Base-by-base conservation (phyloP, 2,329 filamentous ascomycete species). In the Scedosporium boydii region DNA sequence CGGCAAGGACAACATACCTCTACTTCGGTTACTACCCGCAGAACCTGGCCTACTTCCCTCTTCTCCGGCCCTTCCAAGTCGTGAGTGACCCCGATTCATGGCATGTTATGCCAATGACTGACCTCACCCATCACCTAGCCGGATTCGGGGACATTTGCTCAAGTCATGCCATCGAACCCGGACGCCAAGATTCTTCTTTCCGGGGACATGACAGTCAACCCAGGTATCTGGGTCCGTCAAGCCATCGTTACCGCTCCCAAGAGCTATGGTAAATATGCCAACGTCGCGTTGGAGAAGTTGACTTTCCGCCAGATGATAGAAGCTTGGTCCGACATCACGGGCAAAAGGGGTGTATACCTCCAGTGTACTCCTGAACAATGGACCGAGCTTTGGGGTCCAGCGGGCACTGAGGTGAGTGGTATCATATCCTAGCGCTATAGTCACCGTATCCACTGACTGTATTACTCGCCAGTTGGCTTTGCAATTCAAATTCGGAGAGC, bases 1-100 rank as follows among this genome's bases (percentile, higher is more conserved):
- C 71, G 1, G 59, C 60, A 9, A 78, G 77, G 67, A 78, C 76
- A 0, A 78, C 76, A 0, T 77, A 76, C 58, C 62, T 78, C 4
- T 76, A 72, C 71, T 61, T 74, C 5, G 68, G 68, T 1, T 75
- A 67, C 46, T 79, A 75, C 60, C 70, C 71, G 2, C 64, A 64
- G 3, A 79, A 77, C 53, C 66, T 73, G 14, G 59, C 59, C 16
- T 60, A 41, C 59, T 60, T 60, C 46, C 59, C 59, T 6, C 9
- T 23, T 6, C 23, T 55, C 38, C 16, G 27, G 42, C 59, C 59
- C 42, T 60, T 60, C 29, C 42, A 60, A 34, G 29, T 60, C 21
- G 59, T 60, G 41, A 42, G 59, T 59, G 12, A 9, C 26, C 12
- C 55, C 7, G 5, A 51, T 21, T 51, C 9, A 51, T 29, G 51